Base-by-base conservation (phyloP, 495 filamentous ascomycete genomes). In the Terfezia boudieri region DNA sequence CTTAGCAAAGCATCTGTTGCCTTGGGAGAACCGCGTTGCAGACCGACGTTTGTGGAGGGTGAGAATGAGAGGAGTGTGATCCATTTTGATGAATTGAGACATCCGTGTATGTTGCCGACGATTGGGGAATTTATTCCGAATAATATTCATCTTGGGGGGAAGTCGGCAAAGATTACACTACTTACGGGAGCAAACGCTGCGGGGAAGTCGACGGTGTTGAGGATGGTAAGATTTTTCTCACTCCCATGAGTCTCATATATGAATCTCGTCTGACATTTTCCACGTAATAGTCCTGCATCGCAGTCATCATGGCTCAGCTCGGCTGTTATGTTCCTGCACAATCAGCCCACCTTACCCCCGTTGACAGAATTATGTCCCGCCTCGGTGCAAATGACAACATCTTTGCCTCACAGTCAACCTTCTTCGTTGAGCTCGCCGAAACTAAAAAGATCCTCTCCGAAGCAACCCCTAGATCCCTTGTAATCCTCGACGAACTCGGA, bases 361-460 rank as follows among this genome's bases (percentile, higher is more conserved):
- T 89, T 35, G 92, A 99, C 66, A 84, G 90, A 48, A 96, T 99
- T 72, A 99, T 99, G 92, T 94, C 87, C 6, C 86, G 92, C 22
- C 82, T 99, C 0, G 92, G 92, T 12, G 92, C 92, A 50, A 94
- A 96, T 64, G 90, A 99, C 74, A 94, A 95, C 68, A 96, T 99
- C 66, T 95, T 99, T 64, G 92, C 89, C 22, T 86, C 89, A 3
- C 92, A 99, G 68, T 87, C 82, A 23, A 99, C 90, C 36, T 99
- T 99, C 75, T 95, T 99, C 66, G 89, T 99, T 50, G 90, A 99
- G 67, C 74, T 99, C 8, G 83, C 87, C 4, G 92, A 99, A 63
- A 99, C 90, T 9, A 94, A 95, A 71, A 96, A 96, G 72, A 99
- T 99, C 53, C 79, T 99, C 4, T 78, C 84, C 2, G 90, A 99